Evolutionary conservation across 1,284 basidiomycete genomes (phyloP).

Genomic region (Malassezia yamatoensis): DNA sequence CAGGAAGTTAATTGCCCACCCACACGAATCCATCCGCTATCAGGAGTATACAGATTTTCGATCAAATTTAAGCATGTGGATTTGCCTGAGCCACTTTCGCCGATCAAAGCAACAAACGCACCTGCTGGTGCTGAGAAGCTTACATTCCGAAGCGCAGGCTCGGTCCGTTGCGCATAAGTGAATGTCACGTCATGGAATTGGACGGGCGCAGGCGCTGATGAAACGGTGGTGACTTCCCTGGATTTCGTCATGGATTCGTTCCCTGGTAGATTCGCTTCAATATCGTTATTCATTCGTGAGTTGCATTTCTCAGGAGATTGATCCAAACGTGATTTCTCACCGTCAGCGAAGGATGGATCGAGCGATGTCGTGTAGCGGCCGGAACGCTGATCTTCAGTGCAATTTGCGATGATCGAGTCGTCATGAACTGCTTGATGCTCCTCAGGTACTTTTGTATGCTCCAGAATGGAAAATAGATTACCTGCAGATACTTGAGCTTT

Average conservation of each 20-base stretch:
- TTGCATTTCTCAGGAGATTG: not conserved
- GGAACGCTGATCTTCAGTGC: too few relatives aligned
- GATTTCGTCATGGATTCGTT: not conserved
- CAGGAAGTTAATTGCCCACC: constrained; percentile 67
- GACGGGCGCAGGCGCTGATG: constrained; percentile 5
- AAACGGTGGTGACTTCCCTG: not conserved
- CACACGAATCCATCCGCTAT: constrained; percentile 62
- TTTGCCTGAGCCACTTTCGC: constrained; percentile 22
- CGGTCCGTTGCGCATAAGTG: constrained; percentile 22
- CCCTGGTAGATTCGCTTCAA: not conserved
- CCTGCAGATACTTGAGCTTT: constrained; percentile 34
- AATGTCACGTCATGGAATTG: constrained; percentile 22
- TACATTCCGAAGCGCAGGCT: constrained; percentile 24
- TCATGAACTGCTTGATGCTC: not conserved
- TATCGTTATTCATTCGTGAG: too few relatives aligned
- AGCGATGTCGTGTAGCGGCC: too few relatives aligned
- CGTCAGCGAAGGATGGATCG: not conserved
- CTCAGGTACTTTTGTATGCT: constrained; percentile 9
- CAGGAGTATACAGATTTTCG: constrained; percentile 54
- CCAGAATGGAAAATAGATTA: constrained; percentile 31
- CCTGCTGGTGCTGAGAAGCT: constrained; percentile 21
- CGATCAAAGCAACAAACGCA: constrained; percentile 8
- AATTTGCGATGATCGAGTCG: too few relatives aligned
- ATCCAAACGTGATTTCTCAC: not conserved
- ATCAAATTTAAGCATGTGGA: constrained; percentile 35